Base-by-base conservation (phyloP, 768 basidiomycete genomes). In the Melanogaster broomeanus region DNA sequence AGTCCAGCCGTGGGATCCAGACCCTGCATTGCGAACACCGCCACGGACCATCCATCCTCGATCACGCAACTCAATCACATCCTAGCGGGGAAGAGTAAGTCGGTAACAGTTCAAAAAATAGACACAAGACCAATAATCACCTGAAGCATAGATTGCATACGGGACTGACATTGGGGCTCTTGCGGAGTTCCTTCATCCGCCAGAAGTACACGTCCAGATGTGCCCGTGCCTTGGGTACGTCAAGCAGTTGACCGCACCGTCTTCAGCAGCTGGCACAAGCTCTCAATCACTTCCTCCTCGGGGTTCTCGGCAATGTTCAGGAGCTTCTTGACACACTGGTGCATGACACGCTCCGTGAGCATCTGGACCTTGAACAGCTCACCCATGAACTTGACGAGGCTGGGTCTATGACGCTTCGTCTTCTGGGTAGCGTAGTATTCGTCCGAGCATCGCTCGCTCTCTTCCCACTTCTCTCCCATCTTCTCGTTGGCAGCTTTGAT, bases 311-410 rank as follows among this genome's bases (percentile, higher is more conserved):
- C 88, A 66, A 98, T 98, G 48, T 87, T 83, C 12, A 98, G 77
- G 12, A 98, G 81, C 74, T 96, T 94, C 82, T 93, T 93, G 67
- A 98, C 86, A 77, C 96, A 99, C 72, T 93, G 90, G 76, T 94
- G 90, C 91, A 98, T 99, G 74, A 98, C 96, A 60, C 93, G 87
- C 74, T 94, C 93, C 42, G 93, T 94, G 48, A 98, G 77, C 93
- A 98, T 97, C 73, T 92, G 90, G n/a, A 99, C 77, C 75, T 98
- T 98, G 87, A 93, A 99, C 48, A 98, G 77, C 74, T 99, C 96
- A 57, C 96, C 95, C 57, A 98, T 98, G 75, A 99, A 95, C 71
- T 90, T 92, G 76, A 98, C 93, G 60, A 99, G 81, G 77, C 96
- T 93, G 12, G 98, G 86, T 69, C 96, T 94, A 56, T 92, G 90